phyloP scores from a whole-genome alignment of 2,329 filamentous ascomycete genomes.

The Aspergillus pseudoviridinutans region DNA sequence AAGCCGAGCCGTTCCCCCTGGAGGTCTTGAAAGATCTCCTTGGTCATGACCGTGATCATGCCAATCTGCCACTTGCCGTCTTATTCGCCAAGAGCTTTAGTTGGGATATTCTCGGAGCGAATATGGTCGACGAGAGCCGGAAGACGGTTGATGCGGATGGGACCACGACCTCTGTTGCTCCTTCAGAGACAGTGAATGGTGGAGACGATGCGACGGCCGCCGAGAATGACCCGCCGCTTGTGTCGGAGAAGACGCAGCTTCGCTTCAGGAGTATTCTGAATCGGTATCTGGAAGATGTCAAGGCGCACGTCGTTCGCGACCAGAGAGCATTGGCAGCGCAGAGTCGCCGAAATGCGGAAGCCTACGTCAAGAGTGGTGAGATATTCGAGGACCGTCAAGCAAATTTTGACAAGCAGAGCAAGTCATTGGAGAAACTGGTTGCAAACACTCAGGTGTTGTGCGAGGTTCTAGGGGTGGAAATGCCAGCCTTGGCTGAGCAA shows the following conservation, averaged over 20 bases:
- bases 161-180: slow-evolving; percentile 50
- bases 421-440: slow-evolving; percentile 84
- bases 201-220: slow-evolving; percentile 46
- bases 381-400: slow-evolving; percentile 96
- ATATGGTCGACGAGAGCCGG: slow-evolving; percentile 68
- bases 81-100: slow-evolving; percentile 94
- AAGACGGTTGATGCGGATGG: slow-evolving; percentile 82
- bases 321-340: slow-evolving; percentile 85
- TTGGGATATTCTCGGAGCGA: slow-evolving; percentile 90
- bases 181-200: slow-evolving; percentile 46
- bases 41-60: slow-evolving; percentile 87
- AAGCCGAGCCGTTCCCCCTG: slow-evolving; percentile 87
- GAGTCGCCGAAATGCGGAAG: slow-evolving; percentile 91
- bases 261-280: slow-evolving; percentile 81
- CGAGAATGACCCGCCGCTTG: slow-evolving; percentile 67
- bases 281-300: slow-evolving; percentile 91
- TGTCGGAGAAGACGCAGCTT: slow-evolving; percentile 71
- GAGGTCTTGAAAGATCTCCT: slow-evolving; percentile 97
- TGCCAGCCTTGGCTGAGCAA: slow-evolving; percentile 87
- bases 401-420: slow-evolving; percentile 91
- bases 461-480: slow-evolving; percentile 81
- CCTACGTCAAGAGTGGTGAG: slow-evolving; percentile 96
- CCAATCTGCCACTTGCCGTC: slow-evolving; percentile 85
- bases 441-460: slow-evolving; percentile 87
- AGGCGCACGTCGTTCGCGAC: slow-evolving; percentile 80